phyloP scores from a whole-genome alignment of 2,329 filamentous ascomycete genomes.

The Pseudogymnoascus sp. region DNA sequence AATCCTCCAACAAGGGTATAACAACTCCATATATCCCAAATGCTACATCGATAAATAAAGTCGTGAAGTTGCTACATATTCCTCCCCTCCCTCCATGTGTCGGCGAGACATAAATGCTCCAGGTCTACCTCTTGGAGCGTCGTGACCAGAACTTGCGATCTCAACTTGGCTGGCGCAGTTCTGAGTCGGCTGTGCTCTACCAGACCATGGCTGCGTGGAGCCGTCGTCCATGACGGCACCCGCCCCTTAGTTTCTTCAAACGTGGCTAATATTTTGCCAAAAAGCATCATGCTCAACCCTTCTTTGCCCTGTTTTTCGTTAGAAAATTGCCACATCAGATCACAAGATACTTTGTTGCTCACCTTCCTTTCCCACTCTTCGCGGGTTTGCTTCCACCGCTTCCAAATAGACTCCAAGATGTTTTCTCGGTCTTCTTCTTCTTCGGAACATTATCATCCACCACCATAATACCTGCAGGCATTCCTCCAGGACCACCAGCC shows the following conservation, averaged over 20 bases:
- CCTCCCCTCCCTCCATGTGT: not conserved
- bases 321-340: not conserved
- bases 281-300: not conserved
- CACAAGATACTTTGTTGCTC: not conserved
- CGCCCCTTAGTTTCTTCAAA: not conserved
- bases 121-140: not conserved
- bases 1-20: conserved; percentile 9
- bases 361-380: not conserved
- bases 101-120: not conserved
- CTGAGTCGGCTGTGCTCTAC: not conserved
- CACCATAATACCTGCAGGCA: not conserved
- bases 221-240: not conserved
- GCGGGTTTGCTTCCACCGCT: not conserved
- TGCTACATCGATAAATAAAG: conserved; percentile 1
- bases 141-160: not conserved
- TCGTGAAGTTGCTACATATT: conserved; percentile 3
- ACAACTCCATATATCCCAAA: conserved; percentile 10
- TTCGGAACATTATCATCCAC: not conserved
- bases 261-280: conserved; percentile 1
- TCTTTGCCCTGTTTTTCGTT: not conserved
- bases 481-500: not conserved
- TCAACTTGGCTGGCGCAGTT: not conserved
- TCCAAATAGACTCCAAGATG: not conserved
- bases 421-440: not conserved
- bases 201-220: not conserved